Percentiles rank a stretch among this genome's conserved stretches.
phyloP scores from a whole-genome alignment of 176 grass and related monocot species.

The Dactylis glomerata region DNA sequence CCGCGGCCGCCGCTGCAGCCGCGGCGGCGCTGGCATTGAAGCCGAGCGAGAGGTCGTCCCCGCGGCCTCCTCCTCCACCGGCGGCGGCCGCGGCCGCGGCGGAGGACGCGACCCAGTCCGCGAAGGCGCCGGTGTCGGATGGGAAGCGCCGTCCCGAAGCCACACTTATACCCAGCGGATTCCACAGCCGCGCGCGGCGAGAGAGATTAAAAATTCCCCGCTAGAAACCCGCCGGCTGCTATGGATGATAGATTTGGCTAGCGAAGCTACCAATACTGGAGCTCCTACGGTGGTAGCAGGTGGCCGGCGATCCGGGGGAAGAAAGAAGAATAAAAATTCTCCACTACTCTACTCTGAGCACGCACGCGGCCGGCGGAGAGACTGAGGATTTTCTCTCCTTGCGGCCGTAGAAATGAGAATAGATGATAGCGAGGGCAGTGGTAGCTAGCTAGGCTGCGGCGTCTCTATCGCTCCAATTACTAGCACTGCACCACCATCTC shows the following conservation, averaged over 20 bases:
- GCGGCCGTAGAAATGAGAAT: background rate
- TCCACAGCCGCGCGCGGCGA: background rate
- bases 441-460: background rate
- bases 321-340: conserved; percentile 37
- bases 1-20: conserved; percentile 44
- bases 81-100: conserved; percentile 44
- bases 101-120: conserved; percentile 85
- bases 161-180: conserved; percentile 42
- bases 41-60: conserved; percentile 90
- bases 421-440: conserved; percentile 2
- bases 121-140: conserved; percentile 98
- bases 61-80: conserved; percentile 25
- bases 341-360: too few species aligned
- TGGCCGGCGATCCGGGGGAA: conserved; percentile 8
- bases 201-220: conserved; percentile 25
- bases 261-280: background rate
- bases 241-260: background rate
- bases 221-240: background rate
- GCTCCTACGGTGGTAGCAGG: background rate
- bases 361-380: background rate
- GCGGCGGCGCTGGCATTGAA: conserved; percentile 78
- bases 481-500: background rate
- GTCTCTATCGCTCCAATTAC: conserved; percentile 30
- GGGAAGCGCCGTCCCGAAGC: conserved; percentile 99
- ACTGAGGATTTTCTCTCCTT: background rate